Conservation (phyloP, 176 grass and related monocot species). For the Leersia perrieri region DNA sequence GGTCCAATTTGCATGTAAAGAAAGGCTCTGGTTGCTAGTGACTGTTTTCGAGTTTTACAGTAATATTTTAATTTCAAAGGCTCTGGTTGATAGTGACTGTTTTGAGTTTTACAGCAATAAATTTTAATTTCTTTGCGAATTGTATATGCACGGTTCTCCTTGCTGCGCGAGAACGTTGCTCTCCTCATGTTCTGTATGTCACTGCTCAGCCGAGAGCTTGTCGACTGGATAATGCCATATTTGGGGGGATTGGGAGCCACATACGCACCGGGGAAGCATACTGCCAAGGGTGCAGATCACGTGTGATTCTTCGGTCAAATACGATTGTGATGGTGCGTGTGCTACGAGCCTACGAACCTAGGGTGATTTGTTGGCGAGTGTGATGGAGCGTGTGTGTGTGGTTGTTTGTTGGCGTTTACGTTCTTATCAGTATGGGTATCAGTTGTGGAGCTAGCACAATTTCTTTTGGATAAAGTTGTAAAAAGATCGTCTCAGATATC, state of each 20-base stretch:
- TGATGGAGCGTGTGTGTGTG: too few relatives aligned
- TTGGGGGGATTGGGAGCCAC: not conserved
- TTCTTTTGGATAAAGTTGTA: too few relatives aligned
- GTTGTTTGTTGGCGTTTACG: too few relatives aligned
- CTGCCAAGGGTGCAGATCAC: slow-evolving; percentile 25
- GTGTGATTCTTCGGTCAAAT: not conserved
- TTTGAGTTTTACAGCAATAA: not conserved
- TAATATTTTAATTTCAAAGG: not conserved
- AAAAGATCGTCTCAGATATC: too few relatives aligned
- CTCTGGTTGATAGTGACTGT: not conserved
- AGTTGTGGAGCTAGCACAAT: not conserved
- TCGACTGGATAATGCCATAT: slow-evolving; percentile 9
- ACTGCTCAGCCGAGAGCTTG: not conserved
- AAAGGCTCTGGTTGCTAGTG: not conserved
- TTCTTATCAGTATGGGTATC: not conserved
- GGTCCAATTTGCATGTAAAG: not conserved
- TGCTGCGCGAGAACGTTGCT: not conserved
- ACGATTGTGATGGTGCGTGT: not conserved
- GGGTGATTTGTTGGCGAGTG: not conserved
- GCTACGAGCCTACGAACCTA: too few relatives aligned
- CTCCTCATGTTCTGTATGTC: not conserved
- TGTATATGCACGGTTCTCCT: not conserved
- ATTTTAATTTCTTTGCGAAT: not conserved
- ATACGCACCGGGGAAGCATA: not conserved
- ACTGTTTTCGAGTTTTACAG: not conserved